These are phyloP conservation scores for Cornus florida DNA, from an alignment of 148 eudicot species.

Conservation along the genomic window DNA sequence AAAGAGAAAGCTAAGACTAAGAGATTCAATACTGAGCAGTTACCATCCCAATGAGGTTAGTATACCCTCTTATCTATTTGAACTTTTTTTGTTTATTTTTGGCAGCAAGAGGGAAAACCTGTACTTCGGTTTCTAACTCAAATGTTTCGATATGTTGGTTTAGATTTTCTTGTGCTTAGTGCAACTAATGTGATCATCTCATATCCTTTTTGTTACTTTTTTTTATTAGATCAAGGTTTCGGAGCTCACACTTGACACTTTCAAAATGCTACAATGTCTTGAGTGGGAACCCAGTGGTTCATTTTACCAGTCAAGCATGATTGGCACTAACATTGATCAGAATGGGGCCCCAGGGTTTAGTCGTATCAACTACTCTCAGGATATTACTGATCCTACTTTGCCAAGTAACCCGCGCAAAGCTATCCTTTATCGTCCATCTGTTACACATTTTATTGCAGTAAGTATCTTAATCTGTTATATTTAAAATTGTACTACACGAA, in stretches of 20 bases:
- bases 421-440: constrained; percentile 74
- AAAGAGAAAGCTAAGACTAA: constrained; percentile 67
- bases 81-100: not conserved
- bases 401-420: constrained; percentile 90
- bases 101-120: not conserved
- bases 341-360: constrained; percentile 54
- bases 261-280: constrained; percentile 84
- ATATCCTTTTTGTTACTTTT: not conserved
- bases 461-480: constrained; percentile 28
- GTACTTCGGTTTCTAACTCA: not conserved
- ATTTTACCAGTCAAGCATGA: constrained; percentile 61
- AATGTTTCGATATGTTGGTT: not conserved
- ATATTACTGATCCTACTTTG: constrained; percentile 81
- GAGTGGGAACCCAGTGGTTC: constrained; percentile 97
- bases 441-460: constrained; percentile 76
- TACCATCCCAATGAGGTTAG: constrained; percentile 87
- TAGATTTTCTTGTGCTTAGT: not conserved
- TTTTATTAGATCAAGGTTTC: constrained; percentile 71
- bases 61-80: constrained; percentile 11
- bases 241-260: constrained; percentile 83
- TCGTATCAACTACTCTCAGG: constrained; percentile 49
- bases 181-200: not conserved
- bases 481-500: not conserved
- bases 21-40: constrained; percentile 80
- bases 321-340: constrained; percentile 33